Conservation (phyloP, 805 yeast species). For the Brettanomyces nanus region DNA sequence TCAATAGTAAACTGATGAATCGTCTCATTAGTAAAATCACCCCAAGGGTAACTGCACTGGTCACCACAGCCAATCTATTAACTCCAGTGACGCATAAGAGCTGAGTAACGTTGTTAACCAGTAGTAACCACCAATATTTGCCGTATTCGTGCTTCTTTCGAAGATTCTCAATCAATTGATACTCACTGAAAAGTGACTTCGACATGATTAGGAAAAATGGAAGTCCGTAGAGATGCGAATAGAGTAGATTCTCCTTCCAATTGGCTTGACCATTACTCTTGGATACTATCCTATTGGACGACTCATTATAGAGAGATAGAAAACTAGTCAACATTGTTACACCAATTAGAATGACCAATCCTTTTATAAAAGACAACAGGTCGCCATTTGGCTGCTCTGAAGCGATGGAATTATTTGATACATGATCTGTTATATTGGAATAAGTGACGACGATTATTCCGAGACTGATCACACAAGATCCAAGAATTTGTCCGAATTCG, state of each 20-base stretch:
- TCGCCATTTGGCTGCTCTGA: not conserved
- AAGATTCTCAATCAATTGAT: not conserved
- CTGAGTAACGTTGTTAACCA: slow-evolving; percentile 45
- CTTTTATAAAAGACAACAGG: slow-evolving; percentile 1
- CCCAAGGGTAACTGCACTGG: slow-evolving; percentile 56
- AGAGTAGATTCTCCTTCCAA: slow-evolving; percentile 63
- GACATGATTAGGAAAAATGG: slow-evolving; percentile 40
- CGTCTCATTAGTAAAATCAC: slow-evolving; percentile 55
- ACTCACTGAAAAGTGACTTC: slow-evolving; percentile 16
- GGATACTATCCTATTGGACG: slow-evolving; percentile 40
- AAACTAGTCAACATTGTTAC: slow-evolving; percentile 29
- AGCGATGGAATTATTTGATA: not conserved
- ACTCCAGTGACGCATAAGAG: slow-evolving; percentile 62
- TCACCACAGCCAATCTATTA: slow-evolving; percentile 46
- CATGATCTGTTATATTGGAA: slow-evolving; percentile 6
- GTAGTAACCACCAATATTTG: slow-evolving; percentile 20
- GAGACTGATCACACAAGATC: slow-evolving; percentile 42
- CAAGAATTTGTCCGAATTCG: slow-evolving; percentile 34
- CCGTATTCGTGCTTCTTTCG: not conserved
- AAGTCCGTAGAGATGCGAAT: slow-evolving; percentile 46
- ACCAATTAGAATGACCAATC: slow-evolving; percentile 6
- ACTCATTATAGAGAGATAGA: slow-evolving; percentile 38
- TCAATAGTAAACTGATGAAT: slow-evolving; percentile 49
- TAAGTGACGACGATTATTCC: slow-evolving; percentile 44
- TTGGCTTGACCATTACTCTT: slow-evolving; percentile 21